A percentile compares a stretch with the other conserved stretches of the same genome.
Conservation (phyloP, 495 filamentous ascomycete species). For the Chaetomidium leptoderma region DNA sequence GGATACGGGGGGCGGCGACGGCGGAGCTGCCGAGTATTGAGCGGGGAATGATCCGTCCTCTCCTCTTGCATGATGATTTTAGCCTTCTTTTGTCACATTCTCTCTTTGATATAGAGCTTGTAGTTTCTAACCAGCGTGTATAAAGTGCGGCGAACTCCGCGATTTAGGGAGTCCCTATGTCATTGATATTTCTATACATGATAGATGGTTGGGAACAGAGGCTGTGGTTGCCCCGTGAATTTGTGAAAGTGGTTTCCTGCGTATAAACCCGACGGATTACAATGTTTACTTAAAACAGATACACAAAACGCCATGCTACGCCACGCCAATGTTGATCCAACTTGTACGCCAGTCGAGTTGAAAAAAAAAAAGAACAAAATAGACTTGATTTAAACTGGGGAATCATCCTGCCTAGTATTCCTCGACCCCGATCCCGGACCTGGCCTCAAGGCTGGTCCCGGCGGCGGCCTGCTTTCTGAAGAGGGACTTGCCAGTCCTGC, state of each 20-base stretch:
- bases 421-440: background rate
- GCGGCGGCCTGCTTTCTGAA: background rate
- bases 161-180: background rate
- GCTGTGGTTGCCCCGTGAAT: background rate
- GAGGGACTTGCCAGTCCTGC: background rate
- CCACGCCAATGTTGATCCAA: conserved; percentile 3
- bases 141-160: background rate
- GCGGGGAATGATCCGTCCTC: background rate
- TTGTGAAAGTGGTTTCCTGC: background rate
- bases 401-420: conserved; percentile 11
- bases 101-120: background rate
- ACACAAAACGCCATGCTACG: background rate
- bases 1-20: background rate
- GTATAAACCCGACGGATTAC: background rate
- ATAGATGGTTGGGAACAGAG: background rate
- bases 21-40: background rate
- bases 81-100: background rate
- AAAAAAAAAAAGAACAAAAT: background rate
- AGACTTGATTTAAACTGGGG: conserved; percentile 6
- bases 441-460: background rate
- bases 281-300: background rate
- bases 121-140: background rate
- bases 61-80: background rate
- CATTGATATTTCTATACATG: background rate
- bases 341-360: background rate